Conservation (phyloP, 352 stramenopile genomes). For the Phytophthora foliorum region DNA sequence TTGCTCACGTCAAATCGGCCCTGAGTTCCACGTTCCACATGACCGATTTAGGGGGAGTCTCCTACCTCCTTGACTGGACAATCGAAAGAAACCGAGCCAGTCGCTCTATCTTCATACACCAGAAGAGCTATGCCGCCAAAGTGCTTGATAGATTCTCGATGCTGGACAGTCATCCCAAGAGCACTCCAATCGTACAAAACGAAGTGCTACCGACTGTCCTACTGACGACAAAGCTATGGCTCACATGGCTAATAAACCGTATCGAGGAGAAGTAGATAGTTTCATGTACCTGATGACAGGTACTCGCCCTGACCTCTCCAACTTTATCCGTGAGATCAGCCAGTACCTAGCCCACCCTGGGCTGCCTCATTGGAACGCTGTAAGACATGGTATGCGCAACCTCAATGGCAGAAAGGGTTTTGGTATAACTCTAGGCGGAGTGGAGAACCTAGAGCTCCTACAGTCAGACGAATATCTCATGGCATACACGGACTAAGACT, state of each 20-base stretch:
- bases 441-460: conserved; percentile 3
- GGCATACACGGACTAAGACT: conserved; percentile 18
- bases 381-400: not conserved
- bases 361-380: conserved; percentile 3
- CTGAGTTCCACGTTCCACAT: conserved; percentile 9
- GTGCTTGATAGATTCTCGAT: not conserved
- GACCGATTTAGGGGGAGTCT: conserved; percentile 15
- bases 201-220: not conserved
- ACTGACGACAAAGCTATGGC: not conserved
- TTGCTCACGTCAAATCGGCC: conserved; percentile 5
- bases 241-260: not conserved
- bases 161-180: not conserved
- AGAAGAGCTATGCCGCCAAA: conserved; percentile 15
- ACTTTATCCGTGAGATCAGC: conserved; percentile 12
- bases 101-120: conserved; percentile 9
- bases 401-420: not conserved
- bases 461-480: conserved; percentile 13
- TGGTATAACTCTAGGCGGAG: not conserved
- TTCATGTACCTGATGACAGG: conserved; percentile 17
- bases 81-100: not conserved
- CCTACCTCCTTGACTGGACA: conserved; percentile 10
- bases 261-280: conserved; percentile 8
- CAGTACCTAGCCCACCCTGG: conserved; percentile 5
- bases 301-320: conserved; percentile 4
- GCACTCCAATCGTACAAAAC: conserved; percentile 3